Base-by-base conservation (phyloP, 805 yeast species). In the Lipomyces oligophaga region DNA sequence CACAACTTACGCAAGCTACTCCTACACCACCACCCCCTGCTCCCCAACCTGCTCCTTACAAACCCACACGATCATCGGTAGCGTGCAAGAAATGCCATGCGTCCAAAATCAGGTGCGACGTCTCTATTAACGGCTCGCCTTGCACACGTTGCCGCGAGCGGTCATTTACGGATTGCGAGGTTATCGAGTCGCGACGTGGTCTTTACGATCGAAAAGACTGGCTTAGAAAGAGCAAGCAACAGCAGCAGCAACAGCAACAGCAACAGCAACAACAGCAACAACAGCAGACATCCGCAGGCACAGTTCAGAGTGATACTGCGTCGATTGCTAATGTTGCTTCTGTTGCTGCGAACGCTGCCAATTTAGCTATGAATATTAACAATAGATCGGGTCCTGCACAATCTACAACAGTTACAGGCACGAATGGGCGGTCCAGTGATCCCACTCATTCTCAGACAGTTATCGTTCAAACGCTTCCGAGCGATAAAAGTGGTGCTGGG, bases 61-160 rank as follows among this genome's bases (percentile, higher is more conserved):
- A 20, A n/a, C 38, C 38, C 6, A 7, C 38, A 27, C 39, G 45
- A 11, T 34, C 45, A n/a, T 22, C 38, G 5, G 28, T 41, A 19
- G 45, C 45, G 24, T 41, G 45, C 45, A 41, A 41, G 34, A 39
- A 40, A 7, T 46, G 51, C 40, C 47, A 46, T 25, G 48, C 43
- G 21, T 34, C 43, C 33, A 46, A 46, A 31, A 37, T 46, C 27
- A 28, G 40, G 16, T 46, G 48, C 47, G 51, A 46, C 39, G 46
- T 39, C 13, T 25, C 51, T 11, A 32, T 15, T 6, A 19, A 30
- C 34, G 51, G 51, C 5, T 8, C 39, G 4, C 51, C 51, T 8
- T 46, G 51, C 34, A 25, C 51, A 13, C 30, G 44, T 15, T 46
- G 51, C 32, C 43, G 48, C 32, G 48, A 41, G 22, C 34, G 51